Conservation (phyloP, 2,329 filamentous ascomycete species). For the Trichoderma hamatum region DNA sequence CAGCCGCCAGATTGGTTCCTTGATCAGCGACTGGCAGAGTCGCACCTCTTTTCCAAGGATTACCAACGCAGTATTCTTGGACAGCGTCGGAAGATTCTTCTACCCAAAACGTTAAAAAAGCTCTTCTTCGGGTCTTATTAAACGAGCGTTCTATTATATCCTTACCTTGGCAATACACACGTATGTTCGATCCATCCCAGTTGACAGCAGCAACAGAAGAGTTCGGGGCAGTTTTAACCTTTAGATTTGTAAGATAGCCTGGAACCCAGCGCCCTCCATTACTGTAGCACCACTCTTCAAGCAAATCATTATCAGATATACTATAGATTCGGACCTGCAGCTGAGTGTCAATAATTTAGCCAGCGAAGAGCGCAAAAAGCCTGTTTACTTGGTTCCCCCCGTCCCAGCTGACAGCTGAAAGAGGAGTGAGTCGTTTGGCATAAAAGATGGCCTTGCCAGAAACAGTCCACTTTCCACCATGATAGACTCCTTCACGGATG, state of each 20-base stretch:
- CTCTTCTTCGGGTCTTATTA: not conserved
- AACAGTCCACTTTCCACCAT: not conserved
- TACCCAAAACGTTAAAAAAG: not conserved
- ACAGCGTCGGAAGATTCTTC: not conserved
- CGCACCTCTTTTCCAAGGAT: constrained; percentile 5
- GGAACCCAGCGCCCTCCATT: constrained; percentile 1
- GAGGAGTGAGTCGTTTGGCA: constrained; percentile 10
- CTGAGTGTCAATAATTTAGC: not conserved
- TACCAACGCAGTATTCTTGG: constrained; percentile 5
- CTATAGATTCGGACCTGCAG: constrained; percentile 6
- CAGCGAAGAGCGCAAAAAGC: not conserved
- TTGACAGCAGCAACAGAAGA: constrained; percentile 15
- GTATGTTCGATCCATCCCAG: not conserved
- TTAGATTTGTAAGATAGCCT: not conserved
- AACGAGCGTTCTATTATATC: not conserved
- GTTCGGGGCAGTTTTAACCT: not conserved
- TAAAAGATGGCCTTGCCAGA: not conserved
- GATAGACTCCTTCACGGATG: not conserved
- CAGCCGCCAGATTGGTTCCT: constrained; percentile 7
- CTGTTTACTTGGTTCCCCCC: not conserved
- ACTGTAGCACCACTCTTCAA: constrained; percentile 12
- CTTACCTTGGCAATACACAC: constrained; percentile 17
- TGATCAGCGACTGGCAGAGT: constrained; percentile 8
- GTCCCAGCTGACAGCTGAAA: constrained; percentile 16
- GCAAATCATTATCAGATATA: not conserved